Evolutionary conservation across 2,329 filamentous ascomycete genomes (phyloP).

Genomic region (Nigrospora osmanthi): DNA sequence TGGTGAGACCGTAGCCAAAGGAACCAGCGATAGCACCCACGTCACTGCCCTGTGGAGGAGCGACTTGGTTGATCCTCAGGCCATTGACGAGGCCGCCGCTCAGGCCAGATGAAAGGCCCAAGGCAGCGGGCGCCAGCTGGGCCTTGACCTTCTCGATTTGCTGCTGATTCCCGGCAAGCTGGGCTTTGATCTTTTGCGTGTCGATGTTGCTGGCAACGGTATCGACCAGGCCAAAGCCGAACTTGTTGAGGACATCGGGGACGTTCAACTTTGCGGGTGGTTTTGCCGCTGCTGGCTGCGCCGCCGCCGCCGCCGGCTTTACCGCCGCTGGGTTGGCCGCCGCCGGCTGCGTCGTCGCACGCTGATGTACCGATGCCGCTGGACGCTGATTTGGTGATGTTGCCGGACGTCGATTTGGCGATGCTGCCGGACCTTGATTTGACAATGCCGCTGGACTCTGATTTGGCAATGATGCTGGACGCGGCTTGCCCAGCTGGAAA

Average conservation of each 20-base stretch:
- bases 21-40: conserved; percentile 9
- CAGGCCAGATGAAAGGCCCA: conserved; percentile 8
- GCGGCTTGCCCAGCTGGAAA: conserved; percentile 4
- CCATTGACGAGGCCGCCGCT: conserved; percentile 10
- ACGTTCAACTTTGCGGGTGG: neutral
- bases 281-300: too few relatives aligned
- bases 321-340: too few relatives aligned
- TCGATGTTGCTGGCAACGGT: conserved; percentile 17
- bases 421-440: neutral
- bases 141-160: neutral
- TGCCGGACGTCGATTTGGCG: neutral
- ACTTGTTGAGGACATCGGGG: conserved; percentile 12
- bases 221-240: conserved; percentile 19
- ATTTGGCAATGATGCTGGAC: neutral
- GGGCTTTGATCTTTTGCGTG: conserved; percentile 1
- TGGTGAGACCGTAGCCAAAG: conserved; percentile 13
- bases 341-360: too few relatives aligned
- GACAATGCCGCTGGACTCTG: neutral
- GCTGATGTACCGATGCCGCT: too few relatives aligned
- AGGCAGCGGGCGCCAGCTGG: conserved; percentile 7
- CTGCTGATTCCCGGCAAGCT: conserved; percentile 1
- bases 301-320: too few relatives aligned
- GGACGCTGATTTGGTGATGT: too few relatives aligned
- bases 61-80: conserved; percentile 7
- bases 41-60: conserved; percentile 3